phyloP scores from a whole-genome alignment of 2,329 filamentous ascomycete genomes.

The Apiospora malaysiana region DNA sequence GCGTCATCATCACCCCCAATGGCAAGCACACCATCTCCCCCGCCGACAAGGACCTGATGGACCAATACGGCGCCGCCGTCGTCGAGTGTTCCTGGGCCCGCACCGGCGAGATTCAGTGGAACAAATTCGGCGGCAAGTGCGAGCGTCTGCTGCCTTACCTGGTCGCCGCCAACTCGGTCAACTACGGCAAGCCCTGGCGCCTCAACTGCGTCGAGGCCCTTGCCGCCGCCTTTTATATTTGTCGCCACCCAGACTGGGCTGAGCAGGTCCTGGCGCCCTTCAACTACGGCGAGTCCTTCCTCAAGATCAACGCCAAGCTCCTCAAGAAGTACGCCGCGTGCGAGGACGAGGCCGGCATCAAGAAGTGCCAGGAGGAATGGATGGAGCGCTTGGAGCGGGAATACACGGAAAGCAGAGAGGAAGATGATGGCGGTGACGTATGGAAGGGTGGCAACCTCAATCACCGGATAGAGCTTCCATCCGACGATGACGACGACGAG shows the following conservation, averaged over 20 bases:
- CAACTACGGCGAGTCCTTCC: slow-evolving; percentile 84
- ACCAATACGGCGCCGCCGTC: slow-evolving; percentile 90
- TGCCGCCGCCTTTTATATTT: slow-evolving; percentile 91
- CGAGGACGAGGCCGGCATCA: slow-evolving; percentile 79
- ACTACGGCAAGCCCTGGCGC: slow-evolving; percentile 95
- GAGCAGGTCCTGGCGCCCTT: slow-evolving; percentile 83
- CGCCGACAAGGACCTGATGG: slow-evolving; percentile 80
- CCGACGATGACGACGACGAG: slow-evolving; percentile 59
- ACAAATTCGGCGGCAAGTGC: slow-evolving; percentile 89
- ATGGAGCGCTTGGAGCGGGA: slow-evolving; percentile 88
- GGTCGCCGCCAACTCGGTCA: slow-evolving; percentile 94
- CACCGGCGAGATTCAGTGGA: slow-evolving; percentile 89
- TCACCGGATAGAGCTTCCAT: slow-evolving; percentile 58
- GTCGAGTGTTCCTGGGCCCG: slow-evolving; percentile 98
- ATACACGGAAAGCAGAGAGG: slow-evolving; percentile 79
- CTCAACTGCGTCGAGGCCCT: slow-evolving; percentile 96
- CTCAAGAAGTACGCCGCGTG: slow-evolving; percentile 87
- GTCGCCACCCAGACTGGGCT: slow-evolving; percentile 90
- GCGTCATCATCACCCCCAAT: slow-evolving; percentile 94
- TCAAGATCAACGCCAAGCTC: slow-evolving; percentile 87
- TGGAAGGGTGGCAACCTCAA: slow-evolving; percentile 95
- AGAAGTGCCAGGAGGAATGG: slow-evolving; percentile 86
- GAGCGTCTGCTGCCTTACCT: slow-evolving; percentile 91
- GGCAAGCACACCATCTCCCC: slow-evolving; percentile 85
- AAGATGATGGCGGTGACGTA: slow-evolving; percentile 72